Evolutionary conservation across 2,329 filamentous ascomycete species (phyloP), one percentile per base, ranked within the genome.

Genomic region (Monosporascus ibericus): DNA sequence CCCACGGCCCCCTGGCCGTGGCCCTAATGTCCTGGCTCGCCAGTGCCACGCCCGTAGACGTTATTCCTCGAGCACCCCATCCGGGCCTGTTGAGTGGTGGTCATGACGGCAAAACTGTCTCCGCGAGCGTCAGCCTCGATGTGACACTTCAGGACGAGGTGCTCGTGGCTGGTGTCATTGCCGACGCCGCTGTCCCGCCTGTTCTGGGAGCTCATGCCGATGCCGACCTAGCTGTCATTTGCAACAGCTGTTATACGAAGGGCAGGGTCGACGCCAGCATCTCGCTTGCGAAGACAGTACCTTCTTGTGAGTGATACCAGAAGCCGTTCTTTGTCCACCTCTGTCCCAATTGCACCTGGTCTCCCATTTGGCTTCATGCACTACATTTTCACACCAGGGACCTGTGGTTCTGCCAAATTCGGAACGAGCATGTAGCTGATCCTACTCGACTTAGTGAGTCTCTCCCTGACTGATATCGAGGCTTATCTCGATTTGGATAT

Each of bases 401-500:
- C 30, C 9, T 34, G 11, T 34, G 9, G 11, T 34, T 34, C 30
- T 34, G 30, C 11, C 9, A 34, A 34, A 14, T 34, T 34, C 30
- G 30, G 1, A 34, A 34, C 5, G 30, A 34, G 30, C 30, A 34
- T 34, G 9, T 34, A 34, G 30, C 30, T 34, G 11, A 34, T 11
- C 30, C 5, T 34, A 34, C 11, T 34, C 30, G 9, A 34, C 4
- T 30, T 34, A 34, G 30, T 75, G 25, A 68, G 70, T 18, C 62
- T 83, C 3, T 68, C 75, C 55, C 76, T 83, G 47, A 71, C 71
- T 42, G 72, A 70, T 5, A 62, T 82, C 56, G 77, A 81, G 63
- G 68, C 79, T 7, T 79, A 78, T 59, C 66, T 82, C 17, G 70
- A 79, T 56, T 60, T 81, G 6, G 72, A 75, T 47, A 68, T 80